Percentiles rank a stretch among this genome's conserved stretches.
Evolutionary conservation across 2,329 filamentous ascomycete genomes (phyloP).

Genomic region (Diaporthe velutina): DNA sequence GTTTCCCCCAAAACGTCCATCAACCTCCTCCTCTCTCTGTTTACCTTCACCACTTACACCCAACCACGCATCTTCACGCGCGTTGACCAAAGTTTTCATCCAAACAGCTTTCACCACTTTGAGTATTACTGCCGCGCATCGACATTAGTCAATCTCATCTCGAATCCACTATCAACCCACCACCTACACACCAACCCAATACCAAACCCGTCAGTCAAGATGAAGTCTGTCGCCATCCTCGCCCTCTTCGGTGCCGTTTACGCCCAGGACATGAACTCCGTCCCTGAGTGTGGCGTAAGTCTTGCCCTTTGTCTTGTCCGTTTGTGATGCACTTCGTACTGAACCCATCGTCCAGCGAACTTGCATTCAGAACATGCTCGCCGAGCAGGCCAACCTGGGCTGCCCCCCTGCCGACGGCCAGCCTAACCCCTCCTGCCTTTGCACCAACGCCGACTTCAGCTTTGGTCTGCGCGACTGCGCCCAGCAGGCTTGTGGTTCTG

Average conservation of each 20-base stretch:
- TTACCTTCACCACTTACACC: conserved; percentile 20
- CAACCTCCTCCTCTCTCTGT: conserved; percentile 22
- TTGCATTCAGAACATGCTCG: conserved; percentile 66
- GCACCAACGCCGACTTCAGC: conserved; percentile 59
- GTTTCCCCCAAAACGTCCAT: background rate
- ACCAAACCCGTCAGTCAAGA: conserved; percentile 53
- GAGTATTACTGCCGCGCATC: conserved; percentile 37
- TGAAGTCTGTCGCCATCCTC: conserved; percentile 62
- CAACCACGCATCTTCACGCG: conserved; percentile 25
- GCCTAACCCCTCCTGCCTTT: conserved; percentile 57
- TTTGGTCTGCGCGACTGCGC: conserved; percentile 67
- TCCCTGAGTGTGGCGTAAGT: conserved; percentile 68
- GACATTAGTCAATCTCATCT: conserved; percentile 31
- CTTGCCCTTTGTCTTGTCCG: conserved; percentile 8
- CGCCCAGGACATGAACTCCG: conserved; percentile 56
- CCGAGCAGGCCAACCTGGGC: conserved; percentile 58
- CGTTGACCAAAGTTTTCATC: conserved; percentile 33
- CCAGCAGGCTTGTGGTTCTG: conserved; percentile 54
- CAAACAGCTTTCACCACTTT: conserved; percentile 28
- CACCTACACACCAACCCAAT: conserved; percentile 6
- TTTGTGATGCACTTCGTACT: background rate
- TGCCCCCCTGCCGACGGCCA: conserved; percentile 49
- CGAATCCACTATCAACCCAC: conserved; percentile 25
- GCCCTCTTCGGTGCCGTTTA: conserved; percentile 55
- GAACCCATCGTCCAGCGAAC: conserved; percentile 52